Base-by-base conservation (phyloP, 2,329 filamentous ascomycete species). In the Rugonectria rugulosa region DNA sequence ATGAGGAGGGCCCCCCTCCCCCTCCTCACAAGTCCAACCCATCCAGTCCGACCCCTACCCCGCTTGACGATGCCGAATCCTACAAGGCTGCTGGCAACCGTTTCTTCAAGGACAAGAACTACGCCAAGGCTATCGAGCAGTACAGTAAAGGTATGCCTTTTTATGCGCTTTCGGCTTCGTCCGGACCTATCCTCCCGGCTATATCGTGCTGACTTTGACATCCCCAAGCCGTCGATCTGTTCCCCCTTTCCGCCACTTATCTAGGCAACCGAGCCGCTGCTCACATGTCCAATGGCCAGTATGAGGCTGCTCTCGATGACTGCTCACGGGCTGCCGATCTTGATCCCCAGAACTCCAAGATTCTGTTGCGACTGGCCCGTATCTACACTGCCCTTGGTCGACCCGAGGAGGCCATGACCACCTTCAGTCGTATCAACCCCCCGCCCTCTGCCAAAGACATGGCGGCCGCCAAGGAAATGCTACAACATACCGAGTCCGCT, bases 51-150 rank as follows among this genome's bases (percentile, higher is more conserved):
- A 77, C 78, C 44, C 77, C 80, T 38, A 80, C 76, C 29, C 73
- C 80, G 20, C 74, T 77, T 36, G 90, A 94, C 49, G 91, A 97
- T 71, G 92, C 94, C 21, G 95, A 99, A 77, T 82, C 87, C 11
- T 97, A 89, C 84, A 99, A 99, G 81, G 86, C 90, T 66, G 86
- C 91, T 2, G 95, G 95, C 56, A 99, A 99, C 79, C 95, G 95
- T 70, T 94, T 91, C 71, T 99, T 97, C 84, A 98, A 97, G 80
- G 91, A 93, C 61, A 91, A 89, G 72, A 91, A 97, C 70, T 99
- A 94, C 74, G 78, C 82, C 57, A 89, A 90, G 71, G 94, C 95
- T 20, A 93, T 98, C 72, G 85, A 90, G 65, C 92, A 97, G 75
- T 99, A 98, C 75, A 91, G 90, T 65, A 97, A 96, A 85, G 94